Percentiles rank a stretch among this genome's conserved stretches.
Conservation (phyloP, 257 asterid genomes). For the Gentiana dahurica region DNA sequence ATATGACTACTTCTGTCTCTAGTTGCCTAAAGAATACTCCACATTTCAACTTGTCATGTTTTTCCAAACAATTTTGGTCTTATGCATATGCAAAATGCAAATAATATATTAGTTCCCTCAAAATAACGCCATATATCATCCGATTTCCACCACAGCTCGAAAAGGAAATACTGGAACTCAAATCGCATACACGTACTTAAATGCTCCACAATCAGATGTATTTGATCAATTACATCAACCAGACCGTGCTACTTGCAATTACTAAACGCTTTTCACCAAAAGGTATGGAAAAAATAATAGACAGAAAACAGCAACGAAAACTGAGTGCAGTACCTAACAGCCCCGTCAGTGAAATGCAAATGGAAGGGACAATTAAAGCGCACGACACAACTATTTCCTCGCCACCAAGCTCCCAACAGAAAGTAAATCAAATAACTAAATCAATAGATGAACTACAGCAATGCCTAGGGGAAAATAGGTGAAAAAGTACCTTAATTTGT, state of each 20-base stretch:
- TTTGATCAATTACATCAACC: too few species aligned
- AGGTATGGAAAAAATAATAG: not conserved
- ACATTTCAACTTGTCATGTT: too few species aligned
- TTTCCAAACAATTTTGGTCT: not conserved
- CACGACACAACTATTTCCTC: not conserved
- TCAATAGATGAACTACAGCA: not conserved
- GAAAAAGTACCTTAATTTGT: not conserved
- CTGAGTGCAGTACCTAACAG: not conserved
- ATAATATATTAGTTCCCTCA: not conserved
- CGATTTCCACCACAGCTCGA: not conserved
- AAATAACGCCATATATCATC: not conserved
- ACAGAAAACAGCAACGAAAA: not conserved
- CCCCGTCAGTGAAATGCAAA: constrained; percentile 1
- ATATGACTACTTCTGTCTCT: not conserved
- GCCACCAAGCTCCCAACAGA: not conserved
- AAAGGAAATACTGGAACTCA: not conserved
- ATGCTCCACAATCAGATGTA: too few species aligned
- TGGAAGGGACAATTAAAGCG: not conserved
- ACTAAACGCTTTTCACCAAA: too few species aligned
- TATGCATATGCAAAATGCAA: not conserved
- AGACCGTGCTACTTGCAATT: too few species aligned
- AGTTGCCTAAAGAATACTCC: not conserved
- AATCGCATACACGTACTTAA: not conserved
- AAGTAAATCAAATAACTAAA: not conserved
- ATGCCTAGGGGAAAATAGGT: not conserved